Percentiles rank a stretch among this genome's conserved stretches.
phyloP scores from a whole-genome alignment of 225 moss, liverwort and hornwort genomes.

The Neckera pumila region DNA sequence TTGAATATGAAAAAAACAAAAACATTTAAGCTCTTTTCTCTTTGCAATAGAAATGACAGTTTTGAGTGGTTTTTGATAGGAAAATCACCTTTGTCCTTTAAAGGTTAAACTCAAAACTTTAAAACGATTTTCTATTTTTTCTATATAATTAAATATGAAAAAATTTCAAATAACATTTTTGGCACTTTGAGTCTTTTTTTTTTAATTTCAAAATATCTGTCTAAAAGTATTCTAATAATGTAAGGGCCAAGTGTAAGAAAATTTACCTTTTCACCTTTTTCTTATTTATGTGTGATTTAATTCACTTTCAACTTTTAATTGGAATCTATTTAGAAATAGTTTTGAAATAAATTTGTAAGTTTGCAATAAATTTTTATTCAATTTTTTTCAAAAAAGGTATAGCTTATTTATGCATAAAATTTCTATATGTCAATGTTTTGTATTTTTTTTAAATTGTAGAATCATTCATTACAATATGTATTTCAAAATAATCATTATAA shows the following conservation, averaged over 20 bases:
- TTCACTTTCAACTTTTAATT: neutral
- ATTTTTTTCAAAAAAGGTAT: neutral
- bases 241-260: neutral
- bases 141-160: too few relatives aligned
- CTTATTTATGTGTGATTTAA: neutral
- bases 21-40: too few relatives aligned
- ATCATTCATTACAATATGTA: neutral
- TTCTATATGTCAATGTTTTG: neutral
- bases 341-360: too few relatives aligned
- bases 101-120: too few relatives aligned
- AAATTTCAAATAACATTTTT: too few relatives aligned
- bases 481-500: neutral
- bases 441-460: fast-evolving
- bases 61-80: too few relatives aligned
- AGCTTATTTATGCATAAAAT: neutral
- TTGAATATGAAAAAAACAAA: too few relatives aligned
- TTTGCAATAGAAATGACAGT: too few relatives aligned
- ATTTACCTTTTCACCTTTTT: neutral
- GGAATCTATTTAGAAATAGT: neutral
- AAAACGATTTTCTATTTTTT: too few relatives aligned
- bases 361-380: neutral
- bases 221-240: neutral
- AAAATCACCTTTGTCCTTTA: too few relatives aligned
- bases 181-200: neutral
- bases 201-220: too few relatives aligned